Evolutionary conservation across 2,329 filamentous ascomycete species (phyloP), one percentile per base, ranked within the genome.

Genomic region (Curvularia sp.): DNA sequence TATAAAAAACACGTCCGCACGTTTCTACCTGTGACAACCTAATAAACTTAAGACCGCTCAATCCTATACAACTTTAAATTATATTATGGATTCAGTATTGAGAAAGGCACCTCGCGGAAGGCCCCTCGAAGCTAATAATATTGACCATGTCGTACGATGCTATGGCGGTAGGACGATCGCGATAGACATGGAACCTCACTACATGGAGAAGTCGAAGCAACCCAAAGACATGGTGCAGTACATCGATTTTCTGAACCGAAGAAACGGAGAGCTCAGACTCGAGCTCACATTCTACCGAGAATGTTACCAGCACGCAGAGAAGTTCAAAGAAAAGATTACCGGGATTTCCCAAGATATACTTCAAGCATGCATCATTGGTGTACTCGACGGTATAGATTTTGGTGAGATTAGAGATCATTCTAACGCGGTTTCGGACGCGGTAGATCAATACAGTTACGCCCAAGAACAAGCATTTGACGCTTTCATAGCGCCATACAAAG

Each of bases 241-340:
- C 12, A 57, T 66, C n/a, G 18, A 60, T 28, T 64, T 50, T 6
- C 50, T 66, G 2, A 56, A 57, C 48, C 26, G 41, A 5, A 52
- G 43, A 46, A 62, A 64, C 31, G 22, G 59, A 38, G 49, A 62
- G 24, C 59, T 66, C 13, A 55, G 53, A 26, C 5, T 58, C n/a
- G 62, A 66, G 55, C 51, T 59, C 24, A 58, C 46, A 28, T 66
- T 54, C 38, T 66, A 66, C 39, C 13, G 18, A 54, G 55, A 66
- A 49, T 64, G 18, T n/a, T 64, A 57, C 30, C 3, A 30, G 15
- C 7, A 64, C 28, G 4, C 48, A 39, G 26, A 64, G 22, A 54
- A 57, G 28, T 61, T 64, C 15, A 63, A 56, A 18, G 18, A 61
- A 18, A 57, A 58, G 12, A 54, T 65, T 26, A 12, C 13, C 2